Conservation (phyloP, 805 yeast genomes). For the Scheffersomyces coipomensis region DNA sequence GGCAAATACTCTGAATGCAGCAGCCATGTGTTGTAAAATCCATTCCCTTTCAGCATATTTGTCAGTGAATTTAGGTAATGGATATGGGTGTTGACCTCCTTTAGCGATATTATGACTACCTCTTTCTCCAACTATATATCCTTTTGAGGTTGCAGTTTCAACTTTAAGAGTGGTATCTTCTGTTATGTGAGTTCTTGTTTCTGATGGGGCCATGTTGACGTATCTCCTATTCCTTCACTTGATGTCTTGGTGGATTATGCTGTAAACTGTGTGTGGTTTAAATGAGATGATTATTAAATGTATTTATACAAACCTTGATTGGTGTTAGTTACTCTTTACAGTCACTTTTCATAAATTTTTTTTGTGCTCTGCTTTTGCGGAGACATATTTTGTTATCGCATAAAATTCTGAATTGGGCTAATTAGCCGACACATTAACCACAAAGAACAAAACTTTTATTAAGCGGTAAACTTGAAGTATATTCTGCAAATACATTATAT, state of each 20-base stretch:
- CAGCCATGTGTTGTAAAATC: constrained; percentile 75
- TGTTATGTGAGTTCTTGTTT: constrained; percentile 2
- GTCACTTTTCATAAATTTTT: not conserved
- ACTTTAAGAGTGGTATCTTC: not conserved
- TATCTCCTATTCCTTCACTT: not conserved
- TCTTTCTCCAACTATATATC: constrained; percentile 39
- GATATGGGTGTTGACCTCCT: constrained; percentile 52
- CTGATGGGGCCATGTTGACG: constrained; percentile 2
- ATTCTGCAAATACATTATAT: no score
- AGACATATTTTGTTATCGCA: no score
- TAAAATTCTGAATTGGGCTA: no score
- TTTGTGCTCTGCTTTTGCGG: no score
- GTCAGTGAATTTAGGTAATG: constrained; percentile 52
- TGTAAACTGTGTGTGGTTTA: no score
- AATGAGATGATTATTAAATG: no score
- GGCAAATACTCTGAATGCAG: constrained; percentile 81
- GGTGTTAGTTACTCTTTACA: not conserved
- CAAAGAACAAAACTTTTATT: no score
- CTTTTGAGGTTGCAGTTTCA: constrained; percentile 29
- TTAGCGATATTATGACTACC: constrained; percentile 63
- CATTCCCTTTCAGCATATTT: constrained; percentile 50
- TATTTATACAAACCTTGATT: no score
- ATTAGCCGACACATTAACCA: no score
- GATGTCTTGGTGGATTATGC: not conserved
- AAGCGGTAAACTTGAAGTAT: no score